Conservation (phyloP, 305 asterid genomes). For the Solanum hybrid region DNA sequence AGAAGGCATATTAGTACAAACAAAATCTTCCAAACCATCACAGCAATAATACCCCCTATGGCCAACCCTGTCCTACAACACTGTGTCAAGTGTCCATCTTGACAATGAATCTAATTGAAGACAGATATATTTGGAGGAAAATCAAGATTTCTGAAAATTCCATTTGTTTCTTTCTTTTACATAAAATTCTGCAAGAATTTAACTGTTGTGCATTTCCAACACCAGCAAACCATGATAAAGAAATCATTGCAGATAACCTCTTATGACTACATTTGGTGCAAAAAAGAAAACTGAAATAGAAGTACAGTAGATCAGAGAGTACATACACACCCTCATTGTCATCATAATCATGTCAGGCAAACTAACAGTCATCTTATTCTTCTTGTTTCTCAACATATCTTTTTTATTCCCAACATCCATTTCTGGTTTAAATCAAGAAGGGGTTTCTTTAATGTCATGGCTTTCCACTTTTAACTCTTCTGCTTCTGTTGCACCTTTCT, state of each 20-base stretch:
- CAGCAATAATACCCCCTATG: background rate
- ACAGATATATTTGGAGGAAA: background rate
- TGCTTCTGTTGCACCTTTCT: slow-evolving; percentile 31
- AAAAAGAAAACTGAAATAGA: slow-evolving; percentile 13
- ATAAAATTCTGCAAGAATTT: background rate
- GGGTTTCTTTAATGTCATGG: slow-evolving; percentile 48
- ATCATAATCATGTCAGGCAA: slow-evolving; percentile 51
- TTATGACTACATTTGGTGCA: slow-evolving; percentile 7
- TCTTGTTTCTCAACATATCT: slow-evolving; percentile 25
- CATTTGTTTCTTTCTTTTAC: background rate
- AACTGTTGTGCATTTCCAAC: background rate
- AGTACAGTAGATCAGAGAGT: background rate
- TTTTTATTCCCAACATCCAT: slow-evolving; percentile 20
- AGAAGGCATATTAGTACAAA: slow-evolving; percentile 5
- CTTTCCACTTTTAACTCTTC: slow-evolving; percentile 52
- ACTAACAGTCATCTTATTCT: slow-evolving; percentile 18
- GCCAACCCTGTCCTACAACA: slow-evolving; percentile 3
- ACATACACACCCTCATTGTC: background rate
- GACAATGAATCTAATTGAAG: slow-evolving; percentile 4
- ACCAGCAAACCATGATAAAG: slow-evolving; percentile 23
- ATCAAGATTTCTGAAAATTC: background rate
- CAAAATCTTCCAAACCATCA: slow-evolving; percentile 1
- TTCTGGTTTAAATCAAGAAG: slow-evolving; percentile 51
- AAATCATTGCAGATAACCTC: slow-evolving; percentile 21
- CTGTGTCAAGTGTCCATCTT: background rate